Percentiles rank a stretch among this genome's conserved stretches.
Evolutionary conservation across 164 flowering plant genomes (phyloP).

Genomic region (Protea cynaroides): DNA sequence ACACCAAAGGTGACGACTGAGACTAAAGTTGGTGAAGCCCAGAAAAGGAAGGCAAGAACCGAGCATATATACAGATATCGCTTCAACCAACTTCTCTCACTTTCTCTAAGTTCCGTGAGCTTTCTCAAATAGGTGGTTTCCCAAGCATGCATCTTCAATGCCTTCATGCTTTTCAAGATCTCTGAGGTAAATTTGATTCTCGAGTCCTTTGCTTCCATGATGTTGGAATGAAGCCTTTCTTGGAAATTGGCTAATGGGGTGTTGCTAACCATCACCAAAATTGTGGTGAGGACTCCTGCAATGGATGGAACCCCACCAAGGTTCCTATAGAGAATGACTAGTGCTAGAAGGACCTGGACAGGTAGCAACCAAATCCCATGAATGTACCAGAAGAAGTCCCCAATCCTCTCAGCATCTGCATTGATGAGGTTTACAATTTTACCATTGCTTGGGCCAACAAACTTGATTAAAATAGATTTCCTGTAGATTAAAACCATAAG

Average conservation of each 20-base stretch:
- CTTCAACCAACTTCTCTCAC: slow-evolving; percentile 53
- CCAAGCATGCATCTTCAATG: slow-evolving; percentile 82
- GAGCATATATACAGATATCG: slow-evolving; percentile 68
- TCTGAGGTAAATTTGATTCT: slow-evolving; percentile 80
- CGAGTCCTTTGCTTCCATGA: slow-evolving; percentile 79
- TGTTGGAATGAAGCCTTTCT: slow-evolving; percentile 51
- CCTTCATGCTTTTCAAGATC: slow-evolving; percentile 70
- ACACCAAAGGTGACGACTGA: slow-evolving; percentile 70
- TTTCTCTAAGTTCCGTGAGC: slow-evolving; percentile 49
- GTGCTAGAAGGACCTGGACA: slow-evolving; percentile 61
- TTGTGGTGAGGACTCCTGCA: slow-evolving; percentile 54
- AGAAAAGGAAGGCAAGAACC: slow-evolving; percentile 69
- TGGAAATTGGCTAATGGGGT: slow-evolving; percentile 70
- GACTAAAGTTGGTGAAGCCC: slow-evolving; percentile 85
- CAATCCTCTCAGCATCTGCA: slow-evolving; percentile 74
- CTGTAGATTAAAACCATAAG: slow-evolving; percentile 49
- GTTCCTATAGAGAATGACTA: slow-evolving; percentile 54
- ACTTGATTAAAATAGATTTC: slow-evolving; percentile 47
- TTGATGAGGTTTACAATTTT: slow-evolving; percentile 54
- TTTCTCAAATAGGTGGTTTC: slow-evolving; percentile 51
- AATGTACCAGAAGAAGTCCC: slow-evolving; percentile 61
- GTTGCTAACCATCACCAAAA: slow-evolving; percentile 64
- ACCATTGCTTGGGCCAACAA: slow-evolving; percentile 42
- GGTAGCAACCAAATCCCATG: slow-evolving; percentile 89
- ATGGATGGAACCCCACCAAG: slow-evolving; percentile 60